Conservation (phyloP, 2,329 filamentous ascomycete genomes). For the Pseudogymnoascus sp. region DNA sequence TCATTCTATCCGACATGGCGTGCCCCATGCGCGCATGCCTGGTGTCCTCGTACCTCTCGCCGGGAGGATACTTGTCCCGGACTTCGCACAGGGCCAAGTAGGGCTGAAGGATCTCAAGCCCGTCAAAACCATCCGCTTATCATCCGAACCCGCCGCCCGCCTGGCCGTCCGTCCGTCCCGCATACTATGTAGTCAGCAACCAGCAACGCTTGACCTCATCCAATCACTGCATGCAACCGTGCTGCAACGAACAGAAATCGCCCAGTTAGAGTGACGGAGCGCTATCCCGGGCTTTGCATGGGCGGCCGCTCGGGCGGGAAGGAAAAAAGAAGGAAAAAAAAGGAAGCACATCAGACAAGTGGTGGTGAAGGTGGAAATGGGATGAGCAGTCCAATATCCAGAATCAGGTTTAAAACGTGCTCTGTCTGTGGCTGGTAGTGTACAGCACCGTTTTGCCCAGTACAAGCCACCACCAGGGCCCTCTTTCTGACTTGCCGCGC, state of each 20-base stretch:
- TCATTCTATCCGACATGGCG: neutral
- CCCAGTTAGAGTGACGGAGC: neutral
- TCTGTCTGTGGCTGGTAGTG: neutral
- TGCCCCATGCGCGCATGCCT: neutral
- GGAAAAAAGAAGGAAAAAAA: conserved; percentile 1
- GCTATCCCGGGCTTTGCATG: neutral
- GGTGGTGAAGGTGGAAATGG: neutral
- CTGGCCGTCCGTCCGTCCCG: conserved; percentile 5
- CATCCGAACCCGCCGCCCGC: conserved; percentile 9
- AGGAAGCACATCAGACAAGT: neutral
- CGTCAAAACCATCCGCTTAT: neutral
- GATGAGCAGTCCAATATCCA: neutral
- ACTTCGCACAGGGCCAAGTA: conserved; percentile 8
- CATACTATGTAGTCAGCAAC: neutral
- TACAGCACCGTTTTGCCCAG: neutral
- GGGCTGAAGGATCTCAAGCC: conserved; percentile 5
- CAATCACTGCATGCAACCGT: neutral
- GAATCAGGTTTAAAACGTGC: neutral
- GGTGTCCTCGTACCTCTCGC: neutral
- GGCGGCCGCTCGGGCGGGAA: neutral
- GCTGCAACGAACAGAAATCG: neutral
- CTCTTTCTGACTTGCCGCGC: neutral
- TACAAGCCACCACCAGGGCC: neutral
- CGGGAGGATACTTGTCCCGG: conserved; percentile 2
- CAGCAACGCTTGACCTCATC: neutral